Evolutionary conservation across 2,329 filamentous ascomycete species (phyloP), one percentile per base, ranked within the genome.

Genomic region (Ambrosiella beaveri): DNA sequence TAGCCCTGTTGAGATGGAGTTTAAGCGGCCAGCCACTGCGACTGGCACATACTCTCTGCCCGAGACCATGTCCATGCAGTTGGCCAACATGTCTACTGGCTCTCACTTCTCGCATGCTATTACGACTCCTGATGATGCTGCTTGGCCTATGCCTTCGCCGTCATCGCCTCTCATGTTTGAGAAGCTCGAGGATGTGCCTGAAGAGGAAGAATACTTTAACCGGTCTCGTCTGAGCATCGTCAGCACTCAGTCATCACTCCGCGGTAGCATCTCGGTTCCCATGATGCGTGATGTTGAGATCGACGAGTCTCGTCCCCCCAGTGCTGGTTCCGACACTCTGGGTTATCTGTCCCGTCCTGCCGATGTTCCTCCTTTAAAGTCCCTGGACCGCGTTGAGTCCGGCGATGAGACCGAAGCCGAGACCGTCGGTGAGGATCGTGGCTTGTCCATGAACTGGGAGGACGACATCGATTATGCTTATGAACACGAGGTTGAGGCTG

Each of bases 391-490:
- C 8, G n/a, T 27, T 36, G 47, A 51, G 35, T 51, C 47, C 64
- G 64, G 65, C 17, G 64, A 63, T 2, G 66, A 67, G 6, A 63
- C 64, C 11, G 62, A 62, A 7, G 63, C 62, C 2, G 63, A 57
- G 12, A 64, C 44, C 36, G 35, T 51, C 27, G 44, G 64, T n/a
- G 68, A 71, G 2, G 57, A 61, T 2, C 61, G 68, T n/a, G 63
- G 66, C 19, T 68, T 68, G 7, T 74, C 75, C 11, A 58, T 36
- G 27, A 81, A 71, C 63, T 85, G 82, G 82, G 82, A 85, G 64
- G 80, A 83, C 56, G 80, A 80, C 62, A 84, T 85, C 61, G 82
- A 85, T 65, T 85, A 84, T 67, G 84, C 79, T 65, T 85, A 85
- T 64, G 81, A 84, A 62, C 79, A 85, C 63, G 81, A 81, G 62